These are phyloP conservation scores for Plasmodium reichenowi DNA, from an alignment of 169 alveolate genomes.

Conservation along the genomic window DNA sequence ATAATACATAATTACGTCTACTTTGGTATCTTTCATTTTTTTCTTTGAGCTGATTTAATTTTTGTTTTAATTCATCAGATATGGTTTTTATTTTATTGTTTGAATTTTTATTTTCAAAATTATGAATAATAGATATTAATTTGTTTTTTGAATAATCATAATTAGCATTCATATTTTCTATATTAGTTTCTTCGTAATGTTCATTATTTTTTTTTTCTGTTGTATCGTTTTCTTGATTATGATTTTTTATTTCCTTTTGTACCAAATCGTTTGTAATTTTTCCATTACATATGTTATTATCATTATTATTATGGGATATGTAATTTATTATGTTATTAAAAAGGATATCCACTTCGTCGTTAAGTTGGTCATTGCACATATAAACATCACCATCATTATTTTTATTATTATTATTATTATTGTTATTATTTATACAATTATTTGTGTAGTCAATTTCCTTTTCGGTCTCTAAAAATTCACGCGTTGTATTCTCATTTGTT, in stretches of 20 bases:
- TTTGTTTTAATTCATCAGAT: conserved; percentile 68
- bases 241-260: neutral
- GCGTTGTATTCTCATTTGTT: neutral
- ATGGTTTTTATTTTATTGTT: conserved; percentile 69
- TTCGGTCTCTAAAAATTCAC: neutral
- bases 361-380: neutral
- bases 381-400: neutral
- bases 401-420: neutral
- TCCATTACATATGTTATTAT: neutral
- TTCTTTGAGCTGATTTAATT: conserved; percentile 75
- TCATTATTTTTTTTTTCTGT: neutral
- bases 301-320: neutral
- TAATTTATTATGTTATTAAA: conserved; percentile 8
- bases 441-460: neutral
- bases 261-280: neutral
- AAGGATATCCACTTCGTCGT: neutral
- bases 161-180: conserved; percentile 34
- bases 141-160: conserved; percentile 46
- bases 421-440: neutral
- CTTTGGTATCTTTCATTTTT: conserved; percentile 48
- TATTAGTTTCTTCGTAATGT: neutral
- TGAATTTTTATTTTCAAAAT: conserved; percentile 57
- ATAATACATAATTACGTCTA: neutral
- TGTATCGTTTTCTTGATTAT: neutral
- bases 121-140: conserved; percentile 60